Conservation (phyloP, 108 stramenopile species). For the Schizochytrium sp. region DNA sequence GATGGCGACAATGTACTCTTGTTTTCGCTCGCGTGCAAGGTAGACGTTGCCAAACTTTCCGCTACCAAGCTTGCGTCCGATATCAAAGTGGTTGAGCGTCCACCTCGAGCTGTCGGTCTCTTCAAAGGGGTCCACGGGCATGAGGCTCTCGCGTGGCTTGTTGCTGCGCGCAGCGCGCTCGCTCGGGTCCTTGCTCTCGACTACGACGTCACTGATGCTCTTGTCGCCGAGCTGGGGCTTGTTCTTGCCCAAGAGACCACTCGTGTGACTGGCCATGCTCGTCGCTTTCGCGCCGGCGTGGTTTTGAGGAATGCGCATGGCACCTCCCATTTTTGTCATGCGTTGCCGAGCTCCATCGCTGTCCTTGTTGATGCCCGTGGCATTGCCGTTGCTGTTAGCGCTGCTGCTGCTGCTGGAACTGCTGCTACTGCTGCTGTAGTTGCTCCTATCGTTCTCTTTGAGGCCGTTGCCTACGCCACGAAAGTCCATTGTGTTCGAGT, state of each 20-base stretch:
- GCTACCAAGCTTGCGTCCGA: slow-evolving; percentile 90
- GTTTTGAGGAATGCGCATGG: background rate
- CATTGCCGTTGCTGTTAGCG: background rate
- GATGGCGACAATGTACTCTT: slow-evolving; percentile 95
- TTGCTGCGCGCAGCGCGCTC: background rate
- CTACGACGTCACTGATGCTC: background rate
- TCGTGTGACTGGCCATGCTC: too few species aligned
- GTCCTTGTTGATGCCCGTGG: background rate
- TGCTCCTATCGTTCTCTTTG: background rate
- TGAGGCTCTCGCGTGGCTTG: background rate
- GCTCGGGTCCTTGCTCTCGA: background rate
- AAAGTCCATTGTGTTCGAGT: background rate
- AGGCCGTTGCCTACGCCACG: background rate
- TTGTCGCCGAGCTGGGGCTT: too few species aligned
- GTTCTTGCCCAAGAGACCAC: too few species aligned
- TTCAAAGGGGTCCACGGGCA: background rate
- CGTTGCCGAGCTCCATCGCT: background rate
- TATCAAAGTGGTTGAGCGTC: slow-evolving; percentile 90
- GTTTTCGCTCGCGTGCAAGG: slow-evolving; percentile 78
- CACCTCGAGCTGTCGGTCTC: background rate
- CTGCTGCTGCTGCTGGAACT: background rate
- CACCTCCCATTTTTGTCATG: background rate
- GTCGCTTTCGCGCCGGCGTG: background rate
- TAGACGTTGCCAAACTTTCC: slow-evolving; percentile 97
- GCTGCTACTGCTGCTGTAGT: background rate